Evolutionary conservation across 306 rosid genomes (phyloP), one percentile per base, ranked within the genome.

Genomic region (Dryas octopetala): DNA sequence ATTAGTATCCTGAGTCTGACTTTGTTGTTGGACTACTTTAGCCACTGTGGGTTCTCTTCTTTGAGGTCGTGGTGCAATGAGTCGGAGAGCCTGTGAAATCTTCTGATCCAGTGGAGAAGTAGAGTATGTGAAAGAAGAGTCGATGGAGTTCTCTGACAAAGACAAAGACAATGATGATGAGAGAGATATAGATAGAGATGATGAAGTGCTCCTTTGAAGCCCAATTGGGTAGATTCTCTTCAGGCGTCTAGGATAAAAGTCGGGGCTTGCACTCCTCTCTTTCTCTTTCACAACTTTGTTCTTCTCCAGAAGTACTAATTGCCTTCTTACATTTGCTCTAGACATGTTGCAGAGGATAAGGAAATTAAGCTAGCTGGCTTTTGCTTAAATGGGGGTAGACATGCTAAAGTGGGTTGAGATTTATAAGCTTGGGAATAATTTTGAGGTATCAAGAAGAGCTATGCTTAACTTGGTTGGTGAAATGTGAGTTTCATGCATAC

Each of bases 221-320:
- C 96, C 97, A 78, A 95, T 86, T 46, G 99, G 99, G 84, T 95
- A 95, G 73, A 95, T 85, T 87, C 88, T 92, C 90, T 92, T 95
- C 3, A 95, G 79, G 67, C 74, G 83, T 82, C 83, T 90, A 23
- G 89, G 87, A 43, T 90, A 77, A 23, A 86, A 75, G 43, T 64
- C 78, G 26, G 87, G 85, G 87, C 70, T 81, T 46, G 43, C 75
- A 7, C 40, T 68, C 74, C 83, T 87, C 78, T 89, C 89, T 77
- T 84, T 83, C 63, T 89, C 88, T 75, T 86, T 87, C 58, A 75
- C 77, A 78, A 83, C 76, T 58, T 68, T 83, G 84, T 80, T 84
- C 76, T 70, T 87, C 82, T 90, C 92, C 52, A 90, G 54, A 78
- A 75, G 44, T 19, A 69, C 80, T 45, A 64, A 44, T 52, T 87